phyloP scores from a whole-genome alignment of 345 rosid genomes.

The Salix caprea region DNA sequence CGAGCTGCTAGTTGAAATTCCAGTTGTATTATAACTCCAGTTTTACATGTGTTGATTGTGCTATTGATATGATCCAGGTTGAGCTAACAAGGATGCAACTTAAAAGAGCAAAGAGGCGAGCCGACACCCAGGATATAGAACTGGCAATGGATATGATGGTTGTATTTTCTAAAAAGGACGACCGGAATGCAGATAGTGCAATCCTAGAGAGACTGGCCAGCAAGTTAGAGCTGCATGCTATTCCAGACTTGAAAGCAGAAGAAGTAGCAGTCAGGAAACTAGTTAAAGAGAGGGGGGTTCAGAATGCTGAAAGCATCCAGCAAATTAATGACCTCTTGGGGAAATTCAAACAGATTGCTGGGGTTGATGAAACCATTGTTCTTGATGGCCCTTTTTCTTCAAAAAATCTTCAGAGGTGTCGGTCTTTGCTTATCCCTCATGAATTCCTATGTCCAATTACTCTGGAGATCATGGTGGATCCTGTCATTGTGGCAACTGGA shows the following conservation, averaged over 20 bases:
- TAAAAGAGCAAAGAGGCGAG: constrained; percentile 46
- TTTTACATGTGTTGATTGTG: constrained; percentile 5
- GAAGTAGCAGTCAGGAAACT: constrained; percentile 41
- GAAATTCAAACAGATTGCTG: constrained; percentile 48
- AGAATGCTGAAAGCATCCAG: constrained; percentile 36
- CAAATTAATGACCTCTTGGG: constrained; percentile 39
- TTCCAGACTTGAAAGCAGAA: constrained; percentile 48
- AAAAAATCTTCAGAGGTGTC: constrained; percentile 32
- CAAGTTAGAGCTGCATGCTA: constrained; percentile 47
- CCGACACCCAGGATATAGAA: constrained; percentile 61
- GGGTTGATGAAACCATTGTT: constrained; percentile 30
- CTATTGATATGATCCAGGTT: constrained; percentile 30
- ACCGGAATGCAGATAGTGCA: constrained; percentile 48
- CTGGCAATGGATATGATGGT: constrained; percentile 68
- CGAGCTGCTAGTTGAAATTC: not conserved
- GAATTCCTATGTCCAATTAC: constrained; percentile 60
- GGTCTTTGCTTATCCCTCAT: constrained; percentile 37
- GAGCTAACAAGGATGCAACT: constrained; percentile 56
- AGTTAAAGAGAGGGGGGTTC: constrained; percentile 27
- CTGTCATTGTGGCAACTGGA: constrained; percentile 61
- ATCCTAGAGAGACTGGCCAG: constrained; percentile 52
- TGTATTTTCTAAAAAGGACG: constrained; percentile 43
- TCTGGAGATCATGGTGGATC: constrained; percentile 60
- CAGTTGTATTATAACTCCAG: not conserved
- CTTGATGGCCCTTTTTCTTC: constrained; percentile 35